Evolutionary conservation across 345 rosid species (phyloP).

Genomic region (Eucalyptus cloeziana): DNA sequence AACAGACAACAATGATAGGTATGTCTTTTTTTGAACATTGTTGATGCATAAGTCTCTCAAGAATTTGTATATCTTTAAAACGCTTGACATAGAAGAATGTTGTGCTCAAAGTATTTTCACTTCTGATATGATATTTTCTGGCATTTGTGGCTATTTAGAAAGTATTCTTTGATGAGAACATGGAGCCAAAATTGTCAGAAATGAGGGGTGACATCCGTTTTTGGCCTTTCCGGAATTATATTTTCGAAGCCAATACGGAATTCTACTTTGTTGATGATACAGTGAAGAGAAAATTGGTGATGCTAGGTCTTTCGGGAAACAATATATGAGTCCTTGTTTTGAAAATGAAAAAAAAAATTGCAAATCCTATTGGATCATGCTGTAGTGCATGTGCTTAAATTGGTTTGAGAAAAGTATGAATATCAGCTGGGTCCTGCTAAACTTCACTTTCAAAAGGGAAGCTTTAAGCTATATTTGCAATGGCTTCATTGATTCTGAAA

Average conservation of each 20-base stretch:
- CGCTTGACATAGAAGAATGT: neutral
- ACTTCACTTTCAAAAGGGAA: neutral
- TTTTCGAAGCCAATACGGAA: neutral
- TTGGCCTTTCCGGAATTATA: neutral
- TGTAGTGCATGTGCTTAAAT: neutral
- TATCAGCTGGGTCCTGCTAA: neutral
- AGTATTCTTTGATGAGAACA: neutral
- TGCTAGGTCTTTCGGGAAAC: neutral
- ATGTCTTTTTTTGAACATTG: neutral
- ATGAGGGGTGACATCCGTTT: neutral
- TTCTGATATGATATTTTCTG: neutral
- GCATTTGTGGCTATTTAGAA: neutral
- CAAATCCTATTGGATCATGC: neutral
- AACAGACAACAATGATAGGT: constrained; percentile 94
- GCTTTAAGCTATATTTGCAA: neutral
- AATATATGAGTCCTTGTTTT: neutral
- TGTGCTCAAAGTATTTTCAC: neutral
- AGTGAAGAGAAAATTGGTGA: neutral
- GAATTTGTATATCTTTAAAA: neutral
- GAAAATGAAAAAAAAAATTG: neutral
- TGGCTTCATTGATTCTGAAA: neutral
- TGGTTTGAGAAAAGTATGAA: neutral
- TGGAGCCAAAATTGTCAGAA: neutral
- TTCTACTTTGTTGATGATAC: neutral
- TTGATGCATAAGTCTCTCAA: neutral